These are phyloP conservation scores for Silene conica DNA, from an alignment of 148 eudicot species.

Conservation along the genomic window DNA sequence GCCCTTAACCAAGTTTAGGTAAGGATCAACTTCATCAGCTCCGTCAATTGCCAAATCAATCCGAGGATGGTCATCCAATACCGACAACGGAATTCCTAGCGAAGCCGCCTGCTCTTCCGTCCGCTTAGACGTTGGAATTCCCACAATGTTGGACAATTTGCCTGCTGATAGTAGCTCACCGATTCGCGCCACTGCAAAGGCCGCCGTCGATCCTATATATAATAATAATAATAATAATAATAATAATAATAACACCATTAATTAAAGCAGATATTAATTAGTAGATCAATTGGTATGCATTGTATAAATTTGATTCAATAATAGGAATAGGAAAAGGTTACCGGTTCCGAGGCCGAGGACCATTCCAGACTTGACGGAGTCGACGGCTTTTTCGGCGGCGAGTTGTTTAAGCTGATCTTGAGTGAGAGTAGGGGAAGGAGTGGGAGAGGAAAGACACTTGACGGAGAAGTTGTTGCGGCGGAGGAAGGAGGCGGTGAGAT, in stretches of 20 bases:
- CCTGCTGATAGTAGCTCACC: constrained; percentile 61
- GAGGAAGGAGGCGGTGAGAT: constrained; percentile 16
- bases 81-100: constrained; percentile 57
- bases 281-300: too few relatives aligned
- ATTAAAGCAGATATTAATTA: too few relatives aligned
- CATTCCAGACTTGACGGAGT: constrained; percentile 80
- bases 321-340: constrained; percentile 18
- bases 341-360: constrained; percentile 95
- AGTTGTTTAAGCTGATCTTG: constrained; percentile 92
- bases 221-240: too few relatives aligned
- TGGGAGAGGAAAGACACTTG: constrained; percentile 46
- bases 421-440: constrained; percentile 41
- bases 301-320: too few relatives aligned
- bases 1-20: constrained; percentile 81
- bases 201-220: constrained; percentile 43
- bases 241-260: too few relatives aligned
- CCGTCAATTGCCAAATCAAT: constrained; percentile 91
- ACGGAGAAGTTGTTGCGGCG: constrained; percentile 31
- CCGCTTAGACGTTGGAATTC: constrained; percentile 81
- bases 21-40: constrained; percentile 91
- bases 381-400: constrained; percentile 90
- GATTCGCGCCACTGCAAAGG: constrained; percentile 73
- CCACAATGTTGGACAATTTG: constrained; percentile 55
- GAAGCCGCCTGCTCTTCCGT: constrained; percentile 70
- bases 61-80: constrained; percentile 62